Percentiles rank a stretch among this genome's conserved stretches.
phyloP scores from a whole-genome alignment of 1,139 yeast species.

The Petasospora fabianii region DNA sequence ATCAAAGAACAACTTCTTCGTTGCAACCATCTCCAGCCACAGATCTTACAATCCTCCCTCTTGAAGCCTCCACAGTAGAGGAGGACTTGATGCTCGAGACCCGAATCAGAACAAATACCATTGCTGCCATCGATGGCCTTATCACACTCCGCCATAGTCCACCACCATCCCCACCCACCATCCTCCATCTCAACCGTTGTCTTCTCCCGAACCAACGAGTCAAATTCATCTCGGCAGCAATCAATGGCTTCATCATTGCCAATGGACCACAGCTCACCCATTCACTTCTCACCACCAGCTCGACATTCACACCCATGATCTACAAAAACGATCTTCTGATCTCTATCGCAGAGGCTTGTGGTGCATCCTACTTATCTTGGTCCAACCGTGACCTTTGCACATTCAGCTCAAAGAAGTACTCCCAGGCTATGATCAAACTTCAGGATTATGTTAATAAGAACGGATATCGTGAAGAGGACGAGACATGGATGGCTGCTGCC shows the following conservation, averaged over 20 bases:
- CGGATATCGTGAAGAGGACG: slow-evolving; percentile 1
- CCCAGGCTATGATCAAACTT: slow-evolving; percentile 7
- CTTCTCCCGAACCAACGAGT: slow-evolving; percentile 2
- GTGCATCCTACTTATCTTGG: slow-evolving; percentile 35
- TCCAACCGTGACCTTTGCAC: slow-evolving; percentile 20
- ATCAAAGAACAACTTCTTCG: too few species aligned
- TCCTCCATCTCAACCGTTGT: too few species aligned
- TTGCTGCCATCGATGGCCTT: too few species aligned
- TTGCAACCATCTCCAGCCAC: too few species aligned
- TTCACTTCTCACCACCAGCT: slow-evolving; percentile 37
- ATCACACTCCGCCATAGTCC: too few species aligned
- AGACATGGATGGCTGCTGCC: slow-evolving; percentile 34
- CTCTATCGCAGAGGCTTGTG: slow-evolving; percentile 38
- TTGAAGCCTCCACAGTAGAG: slow-evolving; percentile 4
- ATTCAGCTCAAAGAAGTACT: slow-evolving; percentile 11
- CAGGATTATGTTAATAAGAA: slow-evolving; percentile 1
- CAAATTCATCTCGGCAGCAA: slow-evolving; percentile 31
- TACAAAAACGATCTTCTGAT: slow-evolving; percentile 30
- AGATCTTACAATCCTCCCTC: slow-evolving; percentile 7
- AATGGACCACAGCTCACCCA: slow-evolving; percentile 42
- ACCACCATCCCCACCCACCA: not conserved
- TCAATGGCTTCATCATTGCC: slow-evolving; percentile 35
- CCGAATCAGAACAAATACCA: too few species aligned
- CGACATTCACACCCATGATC: slow-evolving; percentile 33
- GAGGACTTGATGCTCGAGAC: slow-evolving; percentile 5